phyloP scores from a whole-genome alignment of 768 basidiomycete genomes.

The Gelatoporia subvermispora region DNA sequence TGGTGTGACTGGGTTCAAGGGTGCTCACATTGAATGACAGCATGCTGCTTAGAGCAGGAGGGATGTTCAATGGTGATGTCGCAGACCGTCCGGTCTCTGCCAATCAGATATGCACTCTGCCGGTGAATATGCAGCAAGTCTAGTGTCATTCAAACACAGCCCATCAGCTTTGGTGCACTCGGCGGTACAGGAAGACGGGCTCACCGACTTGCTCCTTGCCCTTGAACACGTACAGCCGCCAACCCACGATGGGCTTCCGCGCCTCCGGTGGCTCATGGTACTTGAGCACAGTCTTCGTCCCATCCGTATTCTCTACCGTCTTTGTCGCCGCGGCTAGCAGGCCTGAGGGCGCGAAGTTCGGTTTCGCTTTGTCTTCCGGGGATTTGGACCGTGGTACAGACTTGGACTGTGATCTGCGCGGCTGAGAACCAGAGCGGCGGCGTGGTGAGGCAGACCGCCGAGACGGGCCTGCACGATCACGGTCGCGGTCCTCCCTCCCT shows the following conservation, averaged over 20 bases:
- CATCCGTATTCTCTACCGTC: slow-evolving; percentile 71
- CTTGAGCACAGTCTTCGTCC: slow-evolving; percentile 82
- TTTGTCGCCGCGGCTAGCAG: slow-evolving; percentile 95
- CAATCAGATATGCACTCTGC: slow-evolving; percentile 93
- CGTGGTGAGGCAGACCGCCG: too few relatives aligned
- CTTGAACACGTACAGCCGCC: slow-evolving; percentile 98
- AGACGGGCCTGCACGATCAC: slow-evolving; percentile 27
- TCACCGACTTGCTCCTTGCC: slow-evolving; percentile 87
- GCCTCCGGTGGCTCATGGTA: slow-evolving; percentile 99
- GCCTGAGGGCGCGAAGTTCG: slow-evolving; percentile 86
- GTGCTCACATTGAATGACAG: slow-evolving; percentile 83
- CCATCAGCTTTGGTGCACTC: not conserved
- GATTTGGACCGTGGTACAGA: slow-evolving; percentile 41
- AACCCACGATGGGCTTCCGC: slow-evolving; percentile 81
- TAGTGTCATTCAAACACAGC: slow-evolving; percentile 24
- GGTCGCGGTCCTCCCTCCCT: slow-evolving; percentile 23
- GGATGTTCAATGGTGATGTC: slow-evolving; percentile 92
- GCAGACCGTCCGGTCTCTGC: slow-evolving; percentile 81
- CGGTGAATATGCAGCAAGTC: slow-evolving; percentile 89
- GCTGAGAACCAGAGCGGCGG: too few relatives aligned
- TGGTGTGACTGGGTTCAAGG: not conserved
- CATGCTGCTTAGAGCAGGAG: slow-evolving; percentile 97
- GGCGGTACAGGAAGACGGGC: slow-evolving; percentile 28
- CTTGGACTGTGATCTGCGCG: slow-evolving; percentile 30
- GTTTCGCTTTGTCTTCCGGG: slow-evolving; percentile 63